Base-by-base conservation (phyloP, 371 early-diverging fungal species). In the Syncephalastrum racemosum region DNA sequence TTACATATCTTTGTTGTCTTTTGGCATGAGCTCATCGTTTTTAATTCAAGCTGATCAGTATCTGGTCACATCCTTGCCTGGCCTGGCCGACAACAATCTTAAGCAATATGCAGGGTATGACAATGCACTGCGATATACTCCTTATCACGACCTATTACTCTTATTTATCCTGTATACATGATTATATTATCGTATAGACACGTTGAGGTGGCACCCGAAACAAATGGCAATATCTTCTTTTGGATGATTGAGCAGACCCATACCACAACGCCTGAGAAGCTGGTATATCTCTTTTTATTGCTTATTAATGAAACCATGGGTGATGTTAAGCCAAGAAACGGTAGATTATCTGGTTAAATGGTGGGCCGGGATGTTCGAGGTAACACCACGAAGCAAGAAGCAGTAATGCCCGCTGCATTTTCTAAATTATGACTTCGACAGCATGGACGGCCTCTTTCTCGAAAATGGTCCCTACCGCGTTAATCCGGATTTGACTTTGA, bases 311-410 rank as follows among this genome's bases (percentile, higher is more conserved):
- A 19, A n/a, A 18, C n/a, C 1, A 4, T 12, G 24, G 2, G 1
- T 31, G 18, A 24, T 54, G 5, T 20, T 14, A 14, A 41, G 10
- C 18, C 19, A 31, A 12, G 45, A 18, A 3, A n/a, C 24, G 19
- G 20, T 70, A 89, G 90, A 74, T 94, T 39, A 79, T 93, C 44
- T 94, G 94, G 94, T 58, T 94, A n/a, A 94, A 94, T 67, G 94
- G 94, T 53, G 92, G 93, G 55, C 73, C 71, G 15, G 75, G 71
- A 6, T 73, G 74, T 53, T 73, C 79, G 50, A 72, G 71, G 71
- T 70, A 64, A 52, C 20, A 27, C 10, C 6, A 27, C 22, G 14
- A 48, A 14, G 19, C 51, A 24, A 46, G 44, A 66, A 60, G 14
- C 22, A 46, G 27, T 10, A 12, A 51, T n/a, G 27, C 10, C 36